Evolutionary conservation across 805 yeast genomes (phyloP).

Genomic region (Lachancea mirantina): DNA sequence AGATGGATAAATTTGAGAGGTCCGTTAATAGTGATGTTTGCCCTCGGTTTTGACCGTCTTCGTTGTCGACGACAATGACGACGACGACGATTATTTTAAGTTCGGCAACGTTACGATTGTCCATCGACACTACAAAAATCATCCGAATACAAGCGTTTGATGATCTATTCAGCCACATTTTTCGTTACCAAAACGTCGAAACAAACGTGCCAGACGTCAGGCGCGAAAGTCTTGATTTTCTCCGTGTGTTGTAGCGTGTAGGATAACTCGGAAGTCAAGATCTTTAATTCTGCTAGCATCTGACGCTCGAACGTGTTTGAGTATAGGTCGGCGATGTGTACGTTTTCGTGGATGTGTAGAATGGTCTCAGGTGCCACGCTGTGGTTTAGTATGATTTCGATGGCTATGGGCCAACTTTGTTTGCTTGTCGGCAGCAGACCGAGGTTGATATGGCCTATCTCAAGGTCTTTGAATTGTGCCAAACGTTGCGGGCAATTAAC

Average conservation of each 20-base stretch:
- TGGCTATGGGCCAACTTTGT: conserved; percentile 51
- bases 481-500: conserved; percentile 41
- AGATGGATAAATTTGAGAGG: no score
- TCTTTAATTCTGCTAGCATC: conserved; percentile 5
- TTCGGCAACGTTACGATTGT: no score
- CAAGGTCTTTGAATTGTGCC: conserved; percentile 13
- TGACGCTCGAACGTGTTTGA: conserved; percentile 11
- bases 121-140: no score
- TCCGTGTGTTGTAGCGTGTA: conserved; percentile 38
- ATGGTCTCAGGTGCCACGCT: conserved; percentile 16
- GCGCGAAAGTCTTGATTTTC: conserved; percentile 77
- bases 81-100: no score
- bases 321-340: conserved; percentile 38
- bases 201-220: conserved; percentile 76
- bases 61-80: no score
- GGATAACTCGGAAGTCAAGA: conserved; percentile 5
- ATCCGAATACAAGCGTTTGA: no score
- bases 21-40: no score
- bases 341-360: conserved; percentile 74
- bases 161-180: no score
- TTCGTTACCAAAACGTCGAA: no score
- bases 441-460: conserved; percentile 54
- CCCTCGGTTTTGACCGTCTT: no score
- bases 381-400: conserved; percentile 10
- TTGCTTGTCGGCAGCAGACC: conserved; percentile 73